Base-by-base conservation (phyloP, 2,329 filamentous ascomycete species). In the Chalaropsis ovoidea region DNA sequence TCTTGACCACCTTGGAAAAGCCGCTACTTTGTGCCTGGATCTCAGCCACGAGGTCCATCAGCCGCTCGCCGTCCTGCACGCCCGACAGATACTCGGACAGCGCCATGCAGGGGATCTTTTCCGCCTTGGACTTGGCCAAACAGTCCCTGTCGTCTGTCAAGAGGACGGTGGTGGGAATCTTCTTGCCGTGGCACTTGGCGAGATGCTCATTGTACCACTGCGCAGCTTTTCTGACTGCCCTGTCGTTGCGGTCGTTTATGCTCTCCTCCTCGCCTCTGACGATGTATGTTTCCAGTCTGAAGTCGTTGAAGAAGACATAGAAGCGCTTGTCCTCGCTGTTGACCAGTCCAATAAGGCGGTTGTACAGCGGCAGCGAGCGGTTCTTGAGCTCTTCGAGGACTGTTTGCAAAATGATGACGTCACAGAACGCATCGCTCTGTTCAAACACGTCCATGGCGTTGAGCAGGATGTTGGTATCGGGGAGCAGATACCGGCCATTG, bases 241-340 rank as follows among this genome's bases (percentile, higher is more conserved):
- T 86, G 74, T 99, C 95, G 72, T 99, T 99, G 65, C 94, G 84
- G 74, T 99, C 94, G 74, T 99, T 99, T 76, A 99, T 94, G 2
- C 84, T 88, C 78, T 99, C 94, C 45, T 89, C 87, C 5, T 81
- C 75, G 22, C 86, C 82, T 68, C 94, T 82, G 35, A 82, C 77
- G 61, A 96, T 84, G 72, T 96, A 89, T 0, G 94, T 99, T 75
- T 99, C 95, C 47, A 92, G 80, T 63, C 93, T 84, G 73, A 99
- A 99, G 72, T 99, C 94, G 75, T 99, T 99, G 83, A 97, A 97
- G 75, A 99, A 99, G 63, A 99, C 90, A 73, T 97, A 96, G 74
- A 96, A 97, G 65, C 93, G 86, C 80, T 99, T 99, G 70, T 95
- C 91, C 71, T 96, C 91, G 72, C 93, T 96, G 76, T 93, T 95